Percentiles rank a stretch among this genome's conserved stretches.
Evolutionary conservation across 495 filamentous ascomycete genomes (phyloP).

Genomic region (Xylaria longipes): DNA sequence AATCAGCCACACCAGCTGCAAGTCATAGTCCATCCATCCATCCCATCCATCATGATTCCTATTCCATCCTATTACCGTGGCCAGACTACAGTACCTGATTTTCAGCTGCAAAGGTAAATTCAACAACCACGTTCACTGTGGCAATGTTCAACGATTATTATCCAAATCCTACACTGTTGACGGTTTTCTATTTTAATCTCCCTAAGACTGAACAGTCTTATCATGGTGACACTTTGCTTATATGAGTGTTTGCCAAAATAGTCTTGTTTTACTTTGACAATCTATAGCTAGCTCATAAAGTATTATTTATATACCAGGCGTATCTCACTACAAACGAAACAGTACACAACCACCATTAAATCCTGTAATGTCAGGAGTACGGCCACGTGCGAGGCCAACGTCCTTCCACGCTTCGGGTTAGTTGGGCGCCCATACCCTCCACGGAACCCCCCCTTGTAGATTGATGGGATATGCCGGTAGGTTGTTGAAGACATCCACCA

Average conservation of each 20-base stretch:
- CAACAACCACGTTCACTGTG: not conserved
- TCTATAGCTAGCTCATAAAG: constrained; percentile 4
- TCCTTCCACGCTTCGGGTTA: not conserved
- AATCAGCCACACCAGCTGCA: constrained; percentile 23
- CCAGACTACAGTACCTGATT: not conserved
- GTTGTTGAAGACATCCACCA: not conserved
- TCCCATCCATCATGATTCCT: not conserved
- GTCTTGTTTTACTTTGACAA: not conserved
- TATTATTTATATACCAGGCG: constrained; percentile 8
- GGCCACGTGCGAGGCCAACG: not conserved
- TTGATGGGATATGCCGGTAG: not conserved
- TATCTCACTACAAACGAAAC: not conserved
- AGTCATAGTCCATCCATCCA: not conserved
- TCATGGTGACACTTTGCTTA: not conserved
- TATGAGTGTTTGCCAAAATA: not conserved
- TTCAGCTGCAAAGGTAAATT: constrained; percentile 8
- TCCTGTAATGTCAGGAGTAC: not conserved
- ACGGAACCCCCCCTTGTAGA: not conserved
- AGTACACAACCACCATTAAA: not conserved
- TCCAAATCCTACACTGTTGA: not conserved
- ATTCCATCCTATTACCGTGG: no score
- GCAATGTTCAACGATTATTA: no score
- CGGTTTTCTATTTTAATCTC: no score
- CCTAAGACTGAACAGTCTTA: not conserved
- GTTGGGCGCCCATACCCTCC: not conserved